These are phyloP conservation scores for Colletotrichum lini DNA, from an alignment of 2,329 filamentous ascomycete genomes.

Conservation along the genomic window DNA sequence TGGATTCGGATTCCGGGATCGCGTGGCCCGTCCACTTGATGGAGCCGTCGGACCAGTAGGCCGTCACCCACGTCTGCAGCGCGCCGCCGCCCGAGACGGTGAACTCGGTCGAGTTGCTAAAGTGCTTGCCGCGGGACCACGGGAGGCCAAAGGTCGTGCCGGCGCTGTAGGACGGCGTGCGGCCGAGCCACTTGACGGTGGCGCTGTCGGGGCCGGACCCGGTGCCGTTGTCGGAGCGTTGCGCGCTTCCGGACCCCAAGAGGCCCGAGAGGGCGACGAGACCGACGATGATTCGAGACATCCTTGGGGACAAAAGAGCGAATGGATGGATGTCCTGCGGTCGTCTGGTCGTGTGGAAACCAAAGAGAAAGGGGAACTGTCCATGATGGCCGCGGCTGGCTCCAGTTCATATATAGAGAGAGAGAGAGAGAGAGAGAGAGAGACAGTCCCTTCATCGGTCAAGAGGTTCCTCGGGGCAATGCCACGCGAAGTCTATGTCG, in stretches of 20 bases:
- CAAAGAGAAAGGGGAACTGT: no score
- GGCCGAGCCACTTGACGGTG: slow-evolving; percentile 57
- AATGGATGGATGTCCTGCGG: slow-evolving; percentile 6
- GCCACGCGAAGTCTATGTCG: slow-evolving; percentile 12
- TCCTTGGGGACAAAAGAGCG: slow-evolving; percentile 21
- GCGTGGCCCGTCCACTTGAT: slow-evolving; percentile 75
- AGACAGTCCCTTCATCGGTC: no score
- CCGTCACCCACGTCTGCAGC: slow-evolving; percentile 69
- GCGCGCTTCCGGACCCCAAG: slow-evolving; percentile 33
- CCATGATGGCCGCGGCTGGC: not conserved
- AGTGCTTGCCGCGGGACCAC: slow-evolving; percentile 58
- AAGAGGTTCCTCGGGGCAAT: slow-evolving; percentile 19
- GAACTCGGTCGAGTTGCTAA: slow-evolving; percentile 55
- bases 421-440: not conserved
- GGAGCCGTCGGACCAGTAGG: slow-evolving; percentile 72
- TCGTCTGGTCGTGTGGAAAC: not conserved
- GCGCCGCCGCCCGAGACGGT: slow-evolving; percentile 47
- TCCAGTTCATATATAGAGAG: slow-evolving; percentile 15
- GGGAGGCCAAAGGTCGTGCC: slow-evolving; percentile 62
- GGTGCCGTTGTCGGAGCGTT: slow-evolving; percentile 30
- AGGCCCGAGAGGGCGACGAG: slow-evolving; percentile 39
- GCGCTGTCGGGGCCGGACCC: slow-evolving; percentile 21
- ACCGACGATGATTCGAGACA: slow-evolving; percentile 35
- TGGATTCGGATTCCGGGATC: slow-evolving; percentile 58
- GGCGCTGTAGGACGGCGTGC: slow-evolving; percentile 51